Percentiles rank a stretch among this genome's conserved stretches.
Conservation (phyloP, 371 early-diverging fungal genomes). For the Zopfochytrium polystomum region DNA sequence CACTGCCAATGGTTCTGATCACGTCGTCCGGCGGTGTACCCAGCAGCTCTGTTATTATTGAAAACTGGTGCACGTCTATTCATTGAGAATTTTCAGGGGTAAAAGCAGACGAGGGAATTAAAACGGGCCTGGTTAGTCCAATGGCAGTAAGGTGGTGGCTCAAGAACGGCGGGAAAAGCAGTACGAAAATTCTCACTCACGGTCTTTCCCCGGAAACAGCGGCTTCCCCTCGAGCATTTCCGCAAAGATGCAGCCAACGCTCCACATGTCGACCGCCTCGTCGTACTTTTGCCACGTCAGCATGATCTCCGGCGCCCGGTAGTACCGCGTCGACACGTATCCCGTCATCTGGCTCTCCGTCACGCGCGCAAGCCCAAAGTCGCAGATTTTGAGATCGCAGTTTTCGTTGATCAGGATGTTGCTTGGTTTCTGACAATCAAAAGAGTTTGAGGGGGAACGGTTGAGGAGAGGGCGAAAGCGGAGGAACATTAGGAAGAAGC, state of each 20-base stretch:
- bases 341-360: conserved; percentile 56
- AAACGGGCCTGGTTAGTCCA: too few species aligned
- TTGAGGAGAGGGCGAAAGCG: neutral
- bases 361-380: conserved; percentile 52
- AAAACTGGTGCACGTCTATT: conserved; percentile 86
- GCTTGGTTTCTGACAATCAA: conserved; percentile 77
- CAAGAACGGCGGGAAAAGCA: too few species aligned
- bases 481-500: too few species aligned
- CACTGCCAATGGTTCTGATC: conserved; percentile 87
- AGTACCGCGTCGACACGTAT: conserved; percentile 97
- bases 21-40: conserved; percentile 94
- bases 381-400: conserved; percentile 84
- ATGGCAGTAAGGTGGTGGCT: too few species aligned
- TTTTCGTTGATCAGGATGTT: conserved; percentile 94
- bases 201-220: conserved; percentile 94
- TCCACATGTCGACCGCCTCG: conserved; percentile 97
- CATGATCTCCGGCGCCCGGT: conserved; percentile 98
- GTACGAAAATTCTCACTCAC: too few species aligned
- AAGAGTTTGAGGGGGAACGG: too few species aligned
- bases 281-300: conserved; percentile 94
- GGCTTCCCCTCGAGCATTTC: conserved; percentile 97
- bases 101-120: too few species aligned
- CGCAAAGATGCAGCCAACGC: conserved; percentile 95
- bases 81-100: neutral
- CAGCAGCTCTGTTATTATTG: conserved; percentile 86